These are phyloP conservation scores for Conoideocrella luteorostrata DNA, from an alignment of 2,329 filamentous ascomycete species.

Conservation along the genomic window DNA sequence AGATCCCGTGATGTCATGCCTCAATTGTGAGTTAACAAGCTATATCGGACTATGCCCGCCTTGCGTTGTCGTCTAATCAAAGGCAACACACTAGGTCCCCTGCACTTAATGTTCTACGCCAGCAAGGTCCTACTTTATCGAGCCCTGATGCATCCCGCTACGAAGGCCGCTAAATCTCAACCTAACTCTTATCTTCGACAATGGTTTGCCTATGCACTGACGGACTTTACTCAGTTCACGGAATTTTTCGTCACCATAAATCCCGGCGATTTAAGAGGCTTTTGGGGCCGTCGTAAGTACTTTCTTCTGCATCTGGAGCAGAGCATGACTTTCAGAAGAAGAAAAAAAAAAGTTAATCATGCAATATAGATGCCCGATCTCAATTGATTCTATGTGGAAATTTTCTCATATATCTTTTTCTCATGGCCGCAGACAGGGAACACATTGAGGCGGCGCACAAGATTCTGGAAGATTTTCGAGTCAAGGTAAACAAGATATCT, in stretches of 20 bases:
- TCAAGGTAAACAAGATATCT: slow-evolving; percentile 27
- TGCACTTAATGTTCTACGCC: slow-evolving; percentile 37
- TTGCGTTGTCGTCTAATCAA: not conserved
- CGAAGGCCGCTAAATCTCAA: slow-evolving; percentile 30
- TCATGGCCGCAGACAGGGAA: slow-evolving; percentile 30
- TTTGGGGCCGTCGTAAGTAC: slow-evolving; percentile 38
- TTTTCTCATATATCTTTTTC: slow-evolving; percentile 41
- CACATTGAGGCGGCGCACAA: slow-evolving; percentile 29
- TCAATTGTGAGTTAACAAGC: slow-evolving; percentile 21
- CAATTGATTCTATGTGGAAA: slow-evolving; percentile 41
- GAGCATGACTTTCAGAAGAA: too few relatives aligned
- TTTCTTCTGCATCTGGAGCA: not conserved
- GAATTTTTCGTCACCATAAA: slow-evolving; percentile 30
- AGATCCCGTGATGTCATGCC: slow-evolving; percentile 10
- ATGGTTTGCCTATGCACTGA: slow-evolving; percentile 27
- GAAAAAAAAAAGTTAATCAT: not conserved
- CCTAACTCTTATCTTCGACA: slow-evolving; percentile 28
- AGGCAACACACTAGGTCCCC: slow-evolving; percentile 20
- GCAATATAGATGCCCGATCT: slow-evolving; percentile 26
- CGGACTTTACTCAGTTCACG: slow-evolving; percentile 31
- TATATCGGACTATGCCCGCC: too few relatives aligned
- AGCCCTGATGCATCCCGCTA: slow-evolving; percentile 39
- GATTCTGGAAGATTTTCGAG: slow-evolving; percentile 31
- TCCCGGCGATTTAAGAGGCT: slow-evolving; percentile 30
- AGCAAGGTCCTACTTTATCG: slow-evolving; percentile 35